Evolutionary conservation across 257 asterid species (phyloP), one percentile per base, ranked within the genome.

Genomic region (Cynanchum wilfordii): DNA sequence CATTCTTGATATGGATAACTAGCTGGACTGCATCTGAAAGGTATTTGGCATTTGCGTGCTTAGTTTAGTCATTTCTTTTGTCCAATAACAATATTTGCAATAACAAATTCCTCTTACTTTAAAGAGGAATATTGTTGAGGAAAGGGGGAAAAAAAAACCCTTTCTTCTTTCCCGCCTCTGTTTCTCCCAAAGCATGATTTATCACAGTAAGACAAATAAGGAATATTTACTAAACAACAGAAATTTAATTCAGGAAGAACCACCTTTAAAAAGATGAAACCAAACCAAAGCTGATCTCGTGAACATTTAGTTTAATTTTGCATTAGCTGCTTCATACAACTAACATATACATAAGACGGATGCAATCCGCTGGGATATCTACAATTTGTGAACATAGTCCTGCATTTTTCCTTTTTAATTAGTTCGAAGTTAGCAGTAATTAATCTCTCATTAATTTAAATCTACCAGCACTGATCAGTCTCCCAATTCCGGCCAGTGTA

Each of bases 391-490:
- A 7, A 42, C 47, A 42, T 42, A 42, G 10, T 7, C 7, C 7
- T 54, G 7, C n/a, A 54, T 24, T 20, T 54, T 20, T 54, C 6
- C 6, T 17, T 52, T 52, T 6, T 19, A 17, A 56, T 52, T 69
- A 52, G 33, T 54, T 54, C 38, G 13, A 52, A 54, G 40, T 56
- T 20, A 33, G 59, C 40, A 19, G 3, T 36, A 64, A 9, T 30
- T 50, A 50, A 50, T 22, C 65, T 3, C 10, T 33, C 27, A 11
- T 17, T 29, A 7, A 11, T 27, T 27, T 1, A 45, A 17, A 69
- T 42, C 79, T 79, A 84, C 88, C 88, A 84, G 80, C 86, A 84
- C 68, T 84, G 88, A 59, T 84, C 88, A 44, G 79, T 84, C 79
- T 84, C 88, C 88, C 88, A 84, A 25, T 75, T 81, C 79, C 77